Percentiles rank a stretch among this genome's conserved stretches.
Conservation (phyloP, 306 rosid species). For the Vigna nakashimae region DNA sequence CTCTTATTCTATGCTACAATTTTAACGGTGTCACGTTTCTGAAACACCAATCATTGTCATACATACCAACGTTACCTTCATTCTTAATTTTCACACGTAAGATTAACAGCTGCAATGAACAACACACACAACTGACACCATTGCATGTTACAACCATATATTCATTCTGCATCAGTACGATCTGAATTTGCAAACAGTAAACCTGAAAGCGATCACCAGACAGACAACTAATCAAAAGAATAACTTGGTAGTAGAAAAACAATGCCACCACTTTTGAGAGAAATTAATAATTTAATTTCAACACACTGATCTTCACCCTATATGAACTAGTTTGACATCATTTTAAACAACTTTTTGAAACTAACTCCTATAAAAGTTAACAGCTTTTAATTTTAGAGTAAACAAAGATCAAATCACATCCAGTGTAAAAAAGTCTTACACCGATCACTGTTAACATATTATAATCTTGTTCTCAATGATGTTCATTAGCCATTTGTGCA, state of each 20-base stretch:
- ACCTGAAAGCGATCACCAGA: constrained; percentile 5
- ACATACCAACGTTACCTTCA: neutral
- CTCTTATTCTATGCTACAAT: neutral
- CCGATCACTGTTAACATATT: neutral
- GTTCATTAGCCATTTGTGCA: neutral
- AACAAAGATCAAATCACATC: neutral
- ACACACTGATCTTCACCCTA: neutral
- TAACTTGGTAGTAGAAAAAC: neutral
- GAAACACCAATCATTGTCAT: constrained; percentile 16
- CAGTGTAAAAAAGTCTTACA: neutral
- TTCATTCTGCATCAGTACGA: constrained; percentile 13
- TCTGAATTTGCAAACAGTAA: constrained; percentile 11
- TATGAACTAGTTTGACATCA: neutral
- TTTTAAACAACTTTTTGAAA: neutral
- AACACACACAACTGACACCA: constrained; percentile 24
- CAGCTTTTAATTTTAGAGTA: neutral
- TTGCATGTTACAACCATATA: constrained; percentile 3
- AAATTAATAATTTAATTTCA: neutral
- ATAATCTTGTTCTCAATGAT: neutral
- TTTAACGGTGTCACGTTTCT: neutral
- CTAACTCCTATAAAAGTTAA: neutral
- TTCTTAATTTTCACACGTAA: constrained; percentile 7
- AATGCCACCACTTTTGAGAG: neutral
- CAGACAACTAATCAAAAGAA: neutral
- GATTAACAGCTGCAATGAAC: neutral